Conservation (phyloP, 2,329 filamentous ascomycete genomes). For the Colletotrichum echinochloae region DNA sequence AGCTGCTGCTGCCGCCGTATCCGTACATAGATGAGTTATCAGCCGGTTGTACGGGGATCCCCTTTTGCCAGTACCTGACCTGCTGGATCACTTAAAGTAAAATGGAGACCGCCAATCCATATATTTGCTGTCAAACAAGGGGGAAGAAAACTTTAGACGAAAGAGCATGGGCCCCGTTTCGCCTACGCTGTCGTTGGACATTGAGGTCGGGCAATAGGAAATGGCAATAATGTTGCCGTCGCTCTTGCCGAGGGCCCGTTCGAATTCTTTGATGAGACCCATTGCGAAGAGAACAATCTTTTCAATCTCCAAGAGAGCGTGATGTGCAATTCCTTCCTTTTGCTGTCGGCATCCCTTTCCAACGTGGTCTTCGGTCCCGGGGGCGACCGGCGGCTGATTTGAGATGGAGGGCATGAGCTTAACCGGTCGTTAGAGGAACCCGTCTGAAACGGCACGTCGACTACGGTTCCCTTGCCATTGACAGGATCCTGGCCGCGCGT, state of each 20-base stretch:
- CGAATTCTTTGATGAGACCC: neutral
- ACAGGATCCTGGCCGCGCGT: neutral
- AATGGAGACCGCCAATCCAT: neutral
- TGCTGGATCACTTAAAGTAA: neutral
- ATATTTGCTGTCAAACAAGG: neutral
- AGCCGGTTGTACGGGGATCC: neutral
- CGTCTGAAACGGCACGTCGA: slow-evolving; percentile 29
- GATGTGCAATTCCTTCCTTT: neutral
- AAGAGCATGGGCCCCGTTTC: slow-evolving; percentile 22
- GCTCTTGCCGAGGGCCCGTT: neutral
- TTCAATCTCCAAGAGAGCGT: neutral
- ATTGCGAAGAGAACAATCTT: neutral
- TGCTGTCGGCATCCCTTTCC: neutral
- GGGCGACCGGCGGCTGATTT: neutral
- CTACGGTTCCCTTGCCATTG: slow-evolving; percentile 16
- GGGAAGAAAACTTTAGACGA: slow-evolving; percentile 29
- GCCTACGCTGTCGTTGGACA: slow-evolving; percentile 6
- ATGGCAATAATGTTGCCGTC: neutral
- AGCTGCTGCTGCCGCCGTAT: neutral
- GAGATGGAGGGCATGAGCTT: neutral
- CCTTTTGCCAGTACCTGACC: neutral
- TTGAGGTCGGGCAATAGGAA: neutral
- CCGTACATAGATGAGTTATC: neutral
- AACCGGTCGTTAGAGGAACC: slow-evolving; percentile 12
- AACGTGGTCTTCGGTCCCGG: neutral